phyloP scores from a whole-genome alignment of 2,329 filamentous ascomycete species.

The Aspergillus melleus region DNA sequence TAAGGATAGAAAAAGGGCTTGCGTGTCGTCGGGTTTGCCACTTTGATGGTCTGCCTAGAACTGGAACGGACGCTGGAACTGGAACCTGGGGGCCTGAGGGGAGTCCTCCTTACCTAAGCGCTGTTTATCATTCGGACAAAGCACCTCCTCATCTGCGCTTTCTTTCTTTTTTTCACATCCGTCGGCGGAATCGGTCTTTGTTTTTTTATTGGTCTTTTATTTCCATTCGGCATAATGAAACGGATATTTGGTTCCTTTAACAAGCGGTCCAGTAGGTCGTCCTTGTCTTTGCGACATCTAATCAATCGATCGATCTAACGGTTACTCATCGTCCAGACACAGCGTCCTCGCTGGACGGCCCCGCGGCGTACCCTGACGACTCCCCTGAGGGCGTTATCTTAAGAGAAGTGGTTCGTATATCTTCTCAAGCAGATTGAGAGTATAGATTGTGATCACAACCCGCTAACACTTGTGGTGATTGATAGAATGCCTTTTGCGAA shows the following conservation, averaged over 20 bases:
- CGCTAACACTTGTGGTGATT: neutral
- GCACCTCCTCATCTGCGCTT: neutral
- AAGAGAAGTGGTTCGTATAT: slow-evolving; percentile 41
- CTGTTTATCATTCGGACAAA: neutral
- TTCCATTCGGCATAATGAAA: slow-evolving; percentile 32
- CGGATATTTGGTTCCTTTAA: slow-evolving; percentile 35
- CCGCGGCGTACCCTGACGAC: slow-evolving; percentile 32
- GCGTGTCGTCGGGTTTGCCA: neutral
- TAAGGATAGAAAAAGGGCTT: neutral
- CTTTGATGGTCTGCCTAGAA: neutral
- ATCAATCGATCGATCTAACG: slow-evolving; percentile 10
- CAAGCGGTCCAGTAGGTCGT: slow-evolving; percentile 32
- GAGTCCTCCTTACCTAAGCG: neutral
- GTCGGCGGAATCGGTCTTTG: neutral
- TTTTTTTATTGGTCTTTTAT: neutral
- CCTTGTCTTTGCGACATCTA: slow-evolving; percentile 4
- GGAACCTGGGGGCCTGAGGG: too few relatives aligned
- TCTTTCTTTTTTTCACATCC: slow-evolving; percentile 1
- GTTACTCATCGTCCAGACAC: slow-evolving; percentile 7
- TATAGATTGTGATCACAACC: neutral
- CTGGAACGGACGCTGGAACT: too few relatives aligned
- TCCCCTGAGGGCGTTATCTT: slow-evolving; percentile 41
- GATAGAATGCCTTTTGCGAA: slow-evolving; percentile 77
- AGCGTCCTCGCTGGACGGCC: slow-evolving; percentile 26
- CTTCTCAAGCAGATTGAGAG: neutral